phyloP scores from a whole-genome alignment of 257 asterid species.

The Galeopsis tetrahit region DNA sequence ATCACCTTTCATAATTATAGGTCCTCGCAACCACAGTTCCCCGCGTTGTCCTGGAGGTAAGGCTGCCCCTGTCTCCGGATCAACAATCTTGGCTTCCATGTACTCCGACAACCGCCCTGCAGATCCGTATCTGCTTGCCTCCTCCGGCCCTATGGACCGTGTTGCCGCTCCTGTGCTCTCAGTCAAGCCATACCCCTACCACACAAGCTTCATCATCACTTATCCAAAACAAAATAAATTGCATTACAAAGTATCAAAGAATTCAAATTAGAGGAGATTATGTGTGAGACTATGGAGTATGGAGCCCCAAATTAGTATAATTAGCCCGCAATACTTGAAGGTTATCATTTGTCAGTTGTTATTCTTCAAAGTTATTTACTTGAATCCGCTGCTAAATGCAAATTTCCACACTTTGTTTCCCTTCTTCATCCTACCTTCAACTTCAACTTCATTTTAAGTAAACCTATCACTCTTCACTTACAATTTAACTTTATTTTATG shows the following conservation, averaged over 20 bases:
- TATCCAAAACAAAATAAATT: neutral
- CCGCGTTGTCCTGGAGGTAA: slow-evolving; percentile 78
- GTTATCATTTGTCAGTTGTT: too few species aligned
- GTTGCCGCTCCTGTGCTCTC: slow-evolving; percentile 78
- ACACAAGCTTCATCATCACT: neutral
- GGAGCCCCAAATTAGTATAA: too few species aligned
- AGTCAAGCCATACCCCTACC: slow-evolving; percentile 90
- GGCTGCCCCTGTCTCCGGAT: slow-evolving; percentile 67
- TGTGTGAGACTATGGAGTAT: too few species aligned
- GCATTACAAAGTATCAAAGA: neutral
- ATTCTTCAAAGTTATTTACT: too few species aligned
- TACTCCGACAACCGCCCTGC: slow-evolving; percentile 72
- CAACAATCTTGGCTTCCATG: slow-evolving; percentile 83
- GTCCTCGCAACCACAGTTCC: slow-evolving; percentile 87
- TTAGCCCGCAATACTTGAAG: too few species aligned
- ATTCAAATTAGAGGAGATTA: neutral
- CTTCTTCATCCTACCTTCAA: too few species aligned
- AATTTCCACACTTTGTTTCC: too few species aligned
- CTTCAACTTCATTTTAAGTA: too few species aligned
- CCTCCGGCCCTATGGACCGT: slow-evolving; percentile 63
- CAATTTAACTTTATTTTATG: too few species aligned
- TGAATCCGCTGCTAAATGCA: too few species aligned
- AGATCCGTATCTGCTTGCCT: slow-evolving; percentile 61
- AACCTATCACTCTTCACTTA: too few species aligned
- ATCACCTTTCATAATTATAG: slow-evolving; percentile 79